These are phyloP conservation scores for Spathaspora arborariae DNA, from an alignment of 805 yeast genomes.

Conservation along the genomic window DNA sequence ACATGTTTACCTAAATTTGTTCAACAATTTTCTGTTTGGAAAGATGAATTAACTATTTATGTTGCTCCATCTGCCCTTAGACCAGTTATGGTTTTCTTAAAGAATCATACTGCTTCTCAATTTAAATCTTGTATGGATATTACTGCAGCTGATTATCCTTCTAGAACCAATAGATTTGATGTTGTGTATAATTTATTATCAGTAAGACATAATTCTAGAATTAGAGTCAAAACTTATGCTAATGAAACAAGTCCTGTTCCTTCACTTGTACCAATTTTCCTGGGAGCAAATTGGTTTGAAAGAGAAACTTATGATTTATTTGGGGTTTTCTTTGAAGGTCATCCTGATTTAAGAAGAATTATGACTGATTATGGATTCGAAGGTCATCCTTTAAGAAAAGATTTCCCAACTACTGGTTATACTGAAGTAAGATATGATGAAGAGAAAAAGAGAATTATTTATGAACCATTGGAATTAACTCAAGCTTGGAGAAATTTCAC, in stretches of 20 bases:
- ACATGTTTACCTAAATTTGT: conserved; percentile 76
- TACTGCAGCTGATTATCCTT: conserved; percentile 84
- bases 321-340: conserved; percentile 84
- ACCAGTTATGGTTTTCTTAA: conserved; percentile 68
- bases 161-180: conserved; percentile 80
- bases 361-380: conserved; percentile 91
- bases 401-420: conserved; percentile 90
- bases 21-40: conserved; percentile 86
- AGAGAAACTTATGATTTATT: conserved; percentile 85
- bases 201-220: conserved; percentile 79
- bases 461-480: conserved; percentile 86
- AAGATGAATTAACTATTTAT: conserved; percentile 76
- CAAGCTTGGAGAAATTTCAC: conserved; percentile 91
- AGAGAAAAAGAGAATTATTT: conserved; percentile 84
- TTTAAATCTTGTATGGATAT: conserved; percentile 75
- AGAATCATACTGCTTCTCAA: conserved; percentile 77
- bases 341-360: conserved; percentile 85
- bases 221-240: conserved; percentile 85
- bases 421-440: conserved; percentile 88
- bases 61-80: conserved; percentile 72
- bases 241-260: conserved; percentile 82
- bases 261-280: conserved; percentile 62
- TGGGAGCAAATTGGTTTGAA: conserved; percentile 89
- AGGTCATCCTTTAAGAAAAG: conserved; percentile 88
- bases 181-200: conserved; percentile 81